Percentiles rank a stretch among this genome's conserved stretches.
These are phyloP conservation scores for Aleurites moluccanus DNA, from an alignment of 441 rosid genomes.

Conservation along the genomic window DNA sequence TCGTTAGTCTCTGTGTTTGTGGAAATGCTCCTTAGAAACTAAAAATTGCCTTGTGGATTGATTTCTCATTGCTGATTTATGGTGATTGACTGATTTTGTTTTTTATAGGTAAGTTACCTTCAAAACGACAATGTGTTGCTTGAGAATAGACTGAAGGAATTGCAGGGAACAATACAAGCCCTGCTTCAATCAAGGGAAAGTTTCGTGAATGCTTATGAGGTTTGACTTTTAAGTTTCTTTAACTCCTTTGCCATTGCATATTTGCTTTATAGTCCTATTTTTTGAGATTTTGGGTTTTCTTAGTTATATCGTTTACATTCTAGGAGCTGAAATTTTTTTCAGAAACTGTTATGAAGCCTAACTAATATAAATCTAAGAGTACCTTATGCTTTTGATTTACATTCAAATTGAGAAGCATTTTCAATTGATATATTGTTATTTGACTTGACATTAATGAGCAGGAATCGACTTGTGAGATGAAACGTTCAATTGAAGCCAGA, in stretches of 20 bases:
- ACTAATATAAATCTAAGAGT: no score
- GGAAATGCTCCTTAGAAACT: slow-evolving; percentile 18
- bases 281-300: no score
- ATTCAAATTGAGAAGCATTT: not conserved
- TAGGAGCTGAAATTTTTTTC: not conserved
- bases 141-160: slow-evolving; percentile 63
- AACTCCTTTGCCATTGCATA: not conserved
- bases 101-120: slow-evolving; percentile 58
- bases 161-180: slow-evolving; percentile 57
- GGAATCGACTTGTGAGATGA: slow-evolving; percentile 80
- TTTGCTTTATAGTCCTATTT: not conserved
- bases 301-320: not conserved
- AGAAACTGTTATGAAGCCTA: not conserved
- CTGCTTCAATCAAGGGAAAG: slow-evolving; percentile 70
- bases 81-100: not conserved
- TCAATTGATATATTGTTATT: slow-evolving; percentile 1
- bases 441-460: slow-evolving; percentile 34
- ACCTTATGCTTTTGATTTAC: not conserved
- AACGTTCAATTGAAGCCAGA: slow-evolving; percentile 52
- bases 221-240: slow-evolving; percentile 29
- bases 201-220: slow-evolving; percentile 72
- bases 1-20: slow-evolving; percentile 29
- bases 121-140: slow-evolving; percentile 67
- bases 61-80: not conserved
- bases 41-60: not conserved